Evolutionary conservation across 192 early-diverging fungal species (phyloP).

Genomic region (Rhizoclosmatium globosum): DNA sequence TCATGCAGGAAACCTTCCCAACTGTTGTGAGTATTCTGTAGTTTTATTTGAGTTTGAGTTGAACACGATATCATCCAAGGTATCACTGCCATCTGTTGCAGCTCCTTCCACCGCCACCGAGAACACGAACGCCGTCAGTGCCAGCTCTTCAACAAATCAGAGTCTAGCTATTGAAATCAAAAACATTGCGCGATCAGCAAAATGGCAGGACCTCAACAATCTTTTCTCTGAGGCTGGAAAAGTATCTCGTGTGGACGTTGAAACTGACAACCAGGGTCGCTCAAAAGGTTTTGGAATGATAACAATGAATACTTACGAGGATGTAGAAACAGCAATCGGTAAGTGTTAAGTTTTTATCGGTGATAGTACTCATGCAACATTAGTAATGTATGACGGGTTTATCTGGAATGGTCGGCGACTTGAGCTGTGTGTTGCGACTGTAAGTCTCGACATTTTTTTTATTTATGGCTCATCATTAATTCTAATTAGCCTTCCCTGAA

Average conservation of each 20-base stretch:
- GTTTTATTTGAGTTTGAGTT: too few relatives aligned
- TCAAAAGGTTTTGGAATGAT: constrained; percentile 80
- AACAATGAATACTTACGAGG: constrained; percentile 68
- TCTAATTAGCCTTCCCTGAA: too few relatives aligned
- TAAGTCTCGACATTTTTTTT: too few relatives aligned
- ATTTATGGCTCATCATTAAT: too few relatives aligned
- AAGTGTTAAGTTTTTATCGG: constrained; percentile 14
- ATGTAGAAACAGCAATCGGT: constrained; percentile 74
- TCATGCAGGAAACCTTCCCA: too few relatives aligned
- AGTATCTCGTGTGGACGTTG: constrained; percentile 72
- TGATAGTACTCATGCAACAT: background rate
- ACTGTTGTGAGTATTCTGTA: too few relatives aligned
- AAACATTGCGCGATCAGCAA: constrained; percentile 59
- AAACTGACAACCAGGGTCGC: constrained; percentile 56
- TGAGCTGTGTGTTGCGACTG: constrained; percentile 37
- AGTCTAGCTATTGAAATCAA: constrained; percentile 53
- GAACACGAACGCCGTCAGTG: too few relatives aligned
- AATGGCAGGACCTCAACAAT: constrained; percentile 63
- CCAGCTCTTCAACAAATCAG: too few relatives aligned
- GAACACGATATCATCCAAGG: too few relatives aligned
- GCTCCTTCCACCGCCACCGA: too few relatives aligned
- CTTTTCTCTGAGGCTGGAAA: constrained; percentile 71
- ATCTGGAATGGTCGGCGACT: constrained; percentile 75
- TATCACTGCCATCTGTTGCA: too few relatives aligned
- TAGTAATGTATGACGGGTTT: constrained; percentile 65